Base-by-base conservation (phyloP, 306 rosid species). In the Acmispon strigosus region DNA sequence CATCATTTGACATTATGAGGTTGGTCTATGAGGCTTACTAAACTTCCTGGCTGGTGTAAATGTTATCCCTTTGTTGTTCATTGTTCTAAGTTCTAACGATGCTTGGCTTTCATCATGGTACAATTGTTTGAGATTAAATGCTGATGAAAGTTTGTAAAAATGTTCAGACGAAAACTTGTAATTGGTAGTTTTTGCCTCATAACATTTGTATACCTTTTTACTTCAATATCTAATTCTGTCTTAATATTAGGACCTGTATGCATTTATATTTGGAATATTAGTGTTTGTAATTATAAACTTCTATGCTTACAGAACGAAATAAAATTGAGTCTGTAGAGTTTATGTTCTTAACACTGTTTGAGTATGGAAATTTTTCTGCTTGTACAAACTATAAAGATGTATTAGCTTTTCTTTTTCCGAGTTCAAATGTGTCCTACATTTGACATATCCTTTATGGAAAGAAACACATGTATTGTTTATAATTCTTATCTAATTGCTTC, bases 1-100 rank as follows among this genome's bases (percentile, higher is more conserved):
- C 6, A n/a, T 18, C 9, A 24, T 18, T 39, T 8, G 57, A 47
- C 49, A 37, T 64, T 16, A 15, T 66, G 43, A n/a, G 19, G 69
- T 62, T 69, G 56, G 44, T 62, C 50, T 41, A 29, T 1, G 56
- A 76, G 69, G 37, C 63, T 68, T 11, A 10, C 56, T 27, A 42
- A 59, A 14, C 70, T 14, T 68, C 37, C 58, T 22, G 51, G 66
- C 29, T 66, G 60, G 60, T 58, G 49, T 44, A 57, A 44, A 32
- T 29, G 68, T 19, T 57, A 11, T 45, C 2, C 17, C 66, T 45
- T 45, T 45, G 57, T 18, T 62, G 11, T 43, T 17, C 29, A 59
- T 68, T 68, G 36, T 59, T 70, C 54, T 63, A 12, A 6, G 37
- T 59, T 78, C 68, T 70, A 13, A 20, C 10, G 27, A 45, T 56